Evolutionary conservation across 768 basidiomycete genomes (phyloP).

Genomic region (Pulveroboletus ravenelii): DNA sequence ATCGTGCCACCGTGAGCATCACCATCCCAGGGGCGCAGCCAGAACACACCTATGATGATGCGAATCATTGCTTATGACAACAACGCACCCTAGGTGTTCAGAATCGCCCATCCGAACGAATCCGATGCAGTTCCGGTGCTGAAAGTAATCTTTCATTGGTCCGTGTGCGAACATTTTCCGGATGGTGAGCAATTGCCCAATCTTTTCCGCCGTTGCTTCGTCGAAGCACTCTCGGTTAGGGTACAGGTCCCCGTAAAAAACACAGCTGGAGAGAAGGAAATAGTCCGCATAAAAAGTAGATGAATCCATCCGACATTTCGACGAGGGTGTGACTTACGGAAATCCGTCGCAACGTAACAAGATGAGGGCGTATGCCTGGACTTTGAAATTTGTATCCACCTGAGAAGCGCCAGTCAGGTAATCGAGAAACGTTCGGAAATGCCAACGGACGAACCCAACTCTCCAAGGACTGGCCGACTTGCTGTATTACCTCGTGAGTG

Average conservation of each 20-base stretch:
- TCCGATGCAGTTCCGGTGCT: slow-evolving; percentile 61
- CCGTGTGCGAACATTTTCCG: slow-evolving; percentile 72
- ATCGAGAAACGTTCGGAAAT: background rate
- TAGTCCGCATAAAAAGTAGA: background rate
- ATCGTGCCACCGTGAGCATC: background rate
- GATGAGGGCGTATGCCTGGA: slow-evolving; percentile 79
- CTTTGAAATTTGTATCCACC: slow-evolving; percentile 70
- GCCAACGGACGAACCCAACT: slow-evolving; percentile 60
- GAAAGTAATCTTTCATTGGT: slow-evolving; percentile 53
- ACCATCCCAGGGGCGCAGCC: background rate
- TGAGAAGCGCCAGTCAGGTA: slow-evolving; percentile 23
- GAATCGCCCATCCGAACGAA: slow-evolving; percentile 66
- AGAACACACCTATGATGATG: slow-evolving; percentile 13
- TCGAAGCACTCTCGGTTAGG: slow-evolving; percentile 66
- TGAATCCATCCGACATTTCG: background rate
- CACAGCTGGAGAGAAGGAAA: slow-evolving; percentile 48
- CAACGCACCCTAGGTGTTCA: slow-evolving; percentile 57
- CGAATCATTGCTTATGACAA: slow-evolving; percentile 59
- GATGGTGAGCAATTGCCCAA: slow-evolving; percentile 52
- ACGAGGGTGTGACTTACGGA: slow-evolving; percentile 49
- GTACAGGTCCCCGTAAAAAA: slow-evolving; percentile 85
- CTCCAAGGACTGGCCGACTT: slow-evolving; percentile 71
- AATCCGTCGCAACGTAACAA: slow-evolving; percentile 65
- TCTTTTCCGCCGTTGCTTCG: slow-evolving; percentile 43
- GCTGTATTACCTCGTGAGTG: slow-evolving; percentile 29